Conservation (phyloP, 768 basidiomycete genomes). For the Rhodosporidiobolus odoratus region DNA sequence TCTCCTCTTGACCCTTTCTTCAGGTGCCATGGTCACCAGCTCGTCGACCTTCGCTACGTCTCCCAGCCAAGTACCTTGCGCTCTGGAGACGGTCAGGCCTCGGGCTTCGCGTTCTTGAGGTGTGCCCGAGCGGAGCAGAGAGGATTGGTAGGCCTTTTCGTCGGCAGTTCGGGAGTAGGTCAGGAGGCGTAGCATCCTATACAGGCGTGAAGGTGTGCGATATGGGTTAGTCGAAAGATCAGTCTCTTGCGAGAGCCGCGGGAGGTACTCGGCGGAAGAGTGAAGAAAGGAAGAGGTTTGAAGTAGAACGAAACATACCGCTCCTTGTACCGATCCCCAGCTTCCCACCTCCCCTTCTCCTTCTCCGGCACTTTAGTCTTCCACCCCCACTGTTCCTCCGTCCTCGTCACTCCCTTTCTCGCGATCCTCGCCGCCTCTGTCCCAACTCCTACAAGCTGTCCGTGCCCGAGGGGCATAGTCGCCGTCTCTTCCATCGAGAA, state of each 20-base stretch:
- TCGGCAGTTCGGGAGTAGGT: conserved; percentile 11
- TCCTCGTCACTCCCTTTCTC: neutral
- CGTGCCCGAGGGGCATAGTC: conserved; percentile 12
- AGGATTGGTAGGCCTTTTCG: conserved; percentile 18
- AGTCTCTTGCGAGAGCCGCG: too few species aligned
- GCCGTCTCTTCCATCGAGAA: neutral
- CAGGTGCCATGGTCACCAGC: neutral
- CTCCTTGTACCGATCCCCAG: conserved; percentile 17
- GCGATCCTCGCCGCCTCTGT: conserved; percentile 5
- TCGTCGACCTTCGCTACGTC: conserved; percentile 15
- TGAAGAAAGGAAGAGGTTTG: neutral
- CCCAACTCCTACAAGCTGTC: conserved; percentile 28
- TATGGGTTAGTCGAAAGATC: neutral
- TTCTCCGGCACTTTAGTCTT: conserved; percentile 22
- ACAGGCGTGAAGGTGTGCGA: too few species aligned
- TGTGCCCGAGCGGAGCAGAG: conserved; percentile 18
- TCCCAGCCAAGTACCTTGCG: conserved; percentile 19
- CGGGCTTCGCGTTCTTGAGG: conserved; percentile 18
- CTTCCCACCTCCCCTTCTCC: conserved; percentile 14
- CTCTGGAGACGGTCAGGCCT: conserved; percentile 17
- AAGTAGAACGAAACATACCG: conserved; percentile 5
- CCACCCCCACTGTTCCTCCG: conserved; percentile 34
- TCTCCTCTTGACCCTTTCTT: neutral
- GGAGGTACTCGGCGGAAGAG: neutral
- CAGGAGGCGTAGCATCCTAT: conserved; percentile 27